Conservation (phyloP, 1,284 basidiomycete genomes). For the Dichomitus squalens region DNA sequence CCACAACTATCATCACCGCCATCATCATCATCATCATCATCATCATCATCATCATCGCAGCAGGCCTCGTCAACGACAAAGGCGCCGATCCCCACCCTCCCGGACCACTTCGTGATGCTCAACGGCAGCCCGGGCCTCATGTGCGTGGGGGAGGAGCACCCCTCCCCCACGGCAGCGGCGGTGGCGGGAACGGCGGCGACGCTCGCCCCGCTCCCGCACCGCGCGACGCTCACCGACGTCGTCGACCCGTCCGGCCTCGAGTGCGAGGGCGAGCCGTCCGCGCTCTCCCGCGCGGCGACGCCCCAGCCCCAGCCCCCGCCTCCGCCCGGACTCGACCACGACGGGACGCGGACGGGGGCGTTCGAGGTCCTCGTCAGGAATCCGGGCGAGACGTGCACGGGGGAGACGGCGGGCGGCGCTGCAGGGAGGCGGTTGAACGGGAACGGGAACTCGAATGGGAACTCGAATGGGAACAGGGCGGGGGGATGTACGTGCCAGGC, state of each 20-base stretch:
- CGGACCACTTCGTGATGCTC: slow-evolving; percentile 21
- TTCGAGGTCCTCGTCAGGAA: neutral
- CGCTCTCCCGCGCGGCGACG: slow-evolving; percentile 15
- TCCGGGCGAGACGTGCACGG: slow-evolving; percentile 6
- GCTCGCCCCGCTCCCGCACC: slow-evolving; percentile 21
- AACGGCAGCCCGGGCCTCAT: slow-evolving; percentile 10
- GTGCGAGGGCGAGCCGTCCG: slow-evolving; percentile 18
- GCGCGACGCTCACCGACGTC: slow-evolving; percentile 17
- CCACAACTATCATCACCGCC: neutral
- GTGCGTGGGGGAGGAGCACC: slow-evolving; percentile 19
- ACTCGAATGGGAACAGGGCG: neutral
- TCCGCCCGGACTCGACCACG: neutral
- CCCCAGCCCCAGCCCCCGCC: neutral
- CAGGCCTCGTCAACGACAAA: neutral
- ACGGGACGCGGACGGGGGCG: no score
- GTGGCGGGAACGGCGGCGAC: slow-evolving; percentile 1
- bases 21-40: neutral
- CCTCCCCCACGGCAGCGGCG: neutral
- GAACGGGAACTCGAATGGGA: neutral
- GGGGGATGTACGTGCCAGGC: slow-evolving; percentile 16
- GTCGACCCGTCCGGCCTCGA: slow-evolving; percentile 3
- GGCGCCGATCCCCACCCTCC: slow-evolving; percentile 16
- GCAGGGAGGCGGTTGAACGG: neutral
- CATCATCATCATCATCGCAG: neutral
- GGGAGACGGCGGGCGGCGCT: neutral